phyloP scores from a whole-genome alignment of 208 protist genomes.

The Herpetomonas muscarum region DNA sequence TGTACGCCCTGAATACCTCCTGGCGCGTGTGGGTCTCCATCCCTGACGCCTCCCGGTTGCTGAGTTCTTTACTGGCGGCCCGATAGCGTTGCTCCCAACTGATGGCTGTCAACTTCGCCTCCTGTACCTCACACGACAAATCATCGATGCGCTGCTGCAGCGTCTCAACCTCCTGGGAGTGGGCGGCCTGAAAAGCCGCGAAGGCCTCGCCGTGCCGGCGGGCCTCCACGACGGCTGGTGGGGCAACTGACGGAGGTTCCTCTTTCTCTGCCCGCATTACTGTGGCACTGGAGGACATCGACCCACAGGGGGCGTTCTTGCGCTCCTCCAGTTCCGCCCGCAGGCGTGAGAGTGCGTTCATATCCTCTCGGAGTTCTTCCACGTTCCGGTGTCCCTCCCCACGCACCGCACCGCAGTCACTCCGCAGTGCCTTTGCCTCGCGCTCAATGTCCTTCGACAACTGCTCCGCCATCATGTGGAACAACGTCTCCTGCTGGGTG shows the following conservation, averaged over 20 bases:
- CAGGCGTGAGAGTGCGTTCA: too few relatives aligned
- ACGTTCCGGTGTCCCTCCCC: too few relatives aligned
- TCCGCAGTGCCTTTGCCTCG: neutral
- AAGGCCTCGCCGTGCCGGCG: neutral
- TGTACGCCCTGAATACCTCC: neutral
- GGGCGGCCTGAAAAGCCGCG: neutral
- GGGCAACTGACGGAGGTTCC: too few relatives aligned
- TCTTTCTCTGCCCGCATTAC: neutral
- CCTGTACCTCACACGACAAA: neutral
- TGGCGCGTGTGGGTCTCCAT: neutral
- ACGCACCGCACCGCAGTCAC: neutral
- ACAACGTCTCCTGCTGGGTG: neutral
- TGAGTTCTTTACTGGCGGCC: neutral
- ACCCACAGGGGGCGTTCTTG: too few relatives aligned
- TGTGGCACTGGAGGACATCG: too few relatives aligned
- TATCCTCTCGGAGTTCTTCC: too few relatives aligned
- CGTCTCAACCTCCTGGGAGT: slow-evolving; percentile 9
- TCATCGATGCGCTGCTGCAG: slow-evolving; percentile 17
- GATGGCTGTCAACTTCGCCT: neutral
- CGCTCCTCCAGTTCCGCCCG: too few relatives aligned
- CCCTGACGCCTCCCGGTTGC: neutral
- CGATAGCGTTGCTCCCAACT: neutral
- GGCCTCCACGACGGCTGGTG: too few relatives aligned
- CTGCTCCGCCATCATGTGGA: slow-evolving; percentile 3
- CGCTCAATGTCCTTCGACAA: neutral